A percentile compares a stretch with the other conserved stretches of the same genome.
These are phyloP conservation scores for Mortierella sp. DNA, from an alignment of 371 early-diverging fungal species.

Conservation along the genomic window DNA sequence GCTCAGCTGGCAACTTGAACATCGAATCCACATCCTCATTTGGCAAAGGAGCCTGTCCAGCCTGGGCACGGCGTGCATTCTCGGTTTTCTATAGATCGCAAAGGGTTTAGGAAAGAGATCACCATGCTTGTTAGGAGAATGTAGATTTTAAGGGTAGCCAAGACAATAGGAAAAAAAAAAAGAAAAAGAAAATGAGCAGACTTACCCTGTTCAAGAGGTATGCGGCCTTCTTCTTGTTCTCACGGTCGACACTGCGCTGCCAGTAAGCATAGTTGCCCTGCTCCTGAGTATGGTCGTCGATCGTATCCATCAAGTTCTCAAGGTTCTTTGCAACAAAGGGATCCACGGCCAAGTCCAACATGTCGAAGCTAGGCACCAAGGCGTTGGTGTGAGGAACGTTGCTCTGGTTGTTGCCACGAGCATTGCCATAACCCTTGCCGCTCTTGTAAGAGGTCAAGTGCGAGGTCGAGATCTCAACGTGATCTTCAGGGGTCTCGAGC, in stretches of 20 bases:
- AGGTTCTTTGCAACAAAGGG: slow-evolving; percentile 89
- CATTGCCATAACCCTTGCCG: background rate
- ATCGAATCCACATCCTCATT: slow-evolving; percentile 80
- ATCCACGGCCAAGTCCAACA: slow-evolving; percentile 84
- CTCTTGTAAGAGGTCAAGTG: slow-evolving; percentile 53
- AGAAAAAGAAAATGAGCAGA: background rate
- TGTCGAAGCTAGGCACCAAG: slow-evolving; percentile 84
- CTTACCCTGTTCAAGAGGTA: slow-evolving; percentile 61
- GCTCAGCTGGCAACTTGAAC: slow-evolving; percentile 84
- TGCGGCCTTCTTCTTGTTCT: slow-evolving; percentile 75
- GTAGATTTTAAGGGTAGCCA: background rate
- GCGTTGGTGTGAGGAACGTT: slow-evolving; percentile 55
- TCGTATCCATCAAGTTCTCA: slow-evolving; percentile 86
- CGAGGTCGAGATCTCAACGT: slow-evolving; percentile 44
- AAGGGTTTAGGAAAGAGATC: slow-evolving; percentile 2
- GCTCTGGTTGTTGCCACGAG: slow-evolving; percentile 1
- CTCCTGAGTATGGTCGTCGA: slow-evolving; percentile 92
- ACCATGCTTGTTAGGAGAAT: background rate
- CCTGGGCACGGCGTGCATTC: slow-evolving; percentile 79
- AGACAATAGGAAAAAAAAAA: background rate
- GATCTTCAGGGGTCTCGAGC: slow-evolving; percentile 66
- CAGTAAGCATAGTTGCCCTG: slow-evolving; percentile 94
- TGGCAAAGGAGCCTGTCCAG: slow-evolving; percentile 80
- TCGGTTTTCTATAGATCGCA: slow-evolving; percentile 69
- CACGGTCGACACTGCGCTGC: slow-evolving; percentile 88